Conservation (phyloP, 805 yeast species). For the Yamadazyma philogaea region DNA sequence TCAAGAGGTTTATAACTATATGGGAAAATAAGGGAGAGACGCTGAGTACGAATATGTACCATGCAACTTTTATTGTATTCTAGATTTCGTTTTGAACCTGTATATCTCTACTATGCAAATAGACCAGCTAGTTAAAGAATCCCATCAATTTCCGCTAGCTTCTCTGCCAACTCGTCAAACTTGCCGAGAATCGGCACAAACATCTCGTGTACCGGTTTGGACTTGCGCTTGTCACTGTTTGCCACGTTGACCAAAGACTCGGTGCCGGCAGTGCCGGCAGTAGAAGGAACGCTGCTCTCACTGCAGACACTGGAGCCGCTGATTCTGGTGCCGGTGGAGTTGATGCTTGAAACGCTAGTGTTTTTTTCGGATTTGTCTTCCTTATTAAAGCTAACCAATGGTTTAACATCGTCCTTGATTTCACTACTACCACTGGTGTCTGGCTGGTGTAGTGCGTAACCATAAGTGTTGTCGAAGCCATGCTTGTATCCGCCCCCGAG, state of each 20-base stretch:
- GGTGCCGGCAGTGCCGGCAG: constrained; percentile 9
- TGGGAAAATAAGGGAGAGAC: too few relatives aligned
- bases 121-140: constrained; percentile 7
- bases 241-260: background rate
- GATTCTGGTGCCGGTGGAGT: constrained; percentile 1
- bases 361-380: constrained; percentile 1
- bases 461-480: background rate
- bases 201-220: constrained; percentile 45
- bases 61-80: background rate
- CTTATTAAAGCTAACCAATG: background rate
- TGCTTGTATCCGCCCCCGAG: constrained; percentile 3
- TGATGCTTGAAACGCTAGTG: constrained; percentile 1
- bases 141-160: constrained; percentile 36
- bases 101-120: constrained; percentile 5
- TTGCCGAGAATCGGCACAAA: constrained; percentile 57
- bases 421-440: constrained; percentile 34
- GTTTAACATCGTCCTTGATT: constrained; percentile 4
- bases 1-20: too few relatives aligned
- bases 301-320: constrained; percentile 1
- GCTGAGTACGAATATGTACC: too few relatives aligned
- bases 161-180: constrained; percentile 42
- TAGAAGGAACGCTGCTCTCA: constrained; percentile 1
- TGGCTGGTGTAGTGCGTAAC: constrained; percentile 26
- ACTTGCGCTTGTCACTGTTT: constrained; percentile 13
- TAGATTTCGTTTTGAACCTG: too few relatives aligned